Conservation (phyloP, 768 basidiomycete genomes). For the Dioszegia crocea region DNA sequence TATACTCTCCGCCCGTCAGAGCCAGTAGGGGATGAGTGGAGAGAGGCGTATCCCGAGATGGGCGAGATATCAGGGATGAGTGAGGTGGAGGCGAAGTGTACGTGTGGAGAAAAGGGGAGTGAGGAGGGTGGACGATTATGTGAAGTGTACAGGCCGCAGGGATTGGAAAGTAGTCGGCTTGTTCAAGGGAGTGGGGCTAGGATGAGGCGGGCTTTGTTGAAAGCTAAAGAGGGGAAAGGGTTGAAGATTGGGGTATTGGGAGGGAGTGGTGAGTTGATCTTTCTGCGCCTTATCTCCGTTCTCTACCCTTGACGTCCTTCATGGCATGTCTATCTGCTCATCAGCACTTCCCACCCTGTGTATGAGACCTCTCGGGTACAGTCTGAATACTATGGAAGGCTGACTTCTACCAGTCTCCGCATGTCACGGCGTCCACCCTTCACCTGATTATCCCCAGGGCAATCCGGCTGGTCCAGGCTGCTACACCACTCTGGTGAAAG, state of each 20-base stretch:
- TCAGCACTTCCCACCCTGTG: no score
- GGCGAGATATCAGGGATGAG: not conserved
- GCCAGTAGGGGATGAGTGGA: no score
- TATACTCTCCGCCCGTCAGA: not conserved
- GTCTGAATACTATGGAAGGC: no score
- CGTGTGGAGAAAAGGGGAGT: constrained; percentile 20
- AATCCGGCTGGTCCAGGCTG: constrained; percentile 47
- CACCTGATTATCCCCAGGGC: constrained; percentile 34
- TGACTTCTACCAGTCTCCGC: constrained; percentile 34
- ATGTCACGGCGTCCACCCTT: constrained; percentile 46
- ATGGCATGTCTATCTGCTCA: no score
- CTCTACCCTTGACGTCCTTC: not conserved
- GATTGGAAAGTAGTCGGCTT: constrained; percentile 25
- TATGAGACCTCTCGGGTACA: no score
- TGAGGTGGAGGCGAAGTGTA: constrained; percentile 21
- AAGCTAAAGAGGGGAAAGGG: constrained; percentile 29
- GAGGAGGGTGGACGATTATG: constrained; percentile 36
- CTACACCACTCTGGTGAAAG: constrained; percentile 36
- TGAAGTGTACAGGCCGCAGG: constrained; percentile 34
- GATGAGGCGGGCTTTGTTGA: constrained; percentile 32
- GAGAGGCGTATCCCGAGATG: no score
- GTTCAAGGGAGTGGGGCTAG: constrained; percentile 38
- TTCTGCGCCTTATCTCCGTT: no score
- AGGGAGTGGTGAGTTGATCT: constrained; percentile 39
- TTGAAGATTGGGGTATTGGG: constrained; percentile 45